Percentiles rank a stretch among this genome's conserved stretches.
These are phyloP conservation scores for Russula abietina DNA, from an alignment of 768 basidiomycete species.

Conservation along the genomic window DNA sequence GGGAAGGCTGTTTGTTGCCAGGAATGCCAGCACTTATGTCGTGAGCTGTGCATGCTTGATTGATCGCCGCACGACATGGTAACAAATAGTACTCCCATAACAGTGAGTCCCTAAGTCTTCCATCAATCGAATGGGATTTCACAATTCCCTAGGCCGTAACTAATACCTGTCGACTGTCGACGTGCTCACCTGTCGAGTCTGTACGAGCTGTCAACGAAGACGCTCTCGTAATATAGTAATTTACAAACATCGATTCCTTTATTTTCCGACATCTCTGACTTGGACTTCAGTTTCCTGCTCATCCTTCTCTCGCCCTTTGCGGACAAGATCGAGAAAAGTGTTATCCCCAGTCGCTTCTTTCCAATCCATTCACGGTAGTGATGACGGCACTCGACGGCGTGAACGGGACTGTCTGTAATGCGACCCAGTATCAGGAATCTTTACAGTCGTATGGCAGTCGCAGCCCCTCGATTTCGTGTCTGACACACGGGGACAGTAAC, in stretches of 20 bases:
- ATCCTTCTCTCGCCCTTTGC: neutral
- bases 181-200: neutral
- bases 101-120: too few species aligned
- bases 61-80: slow-evolving; percentile 31
- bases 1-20: too few species aligned
- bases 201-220: neutral
- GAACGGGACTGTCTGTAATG: slow-evolving; percentile 13
- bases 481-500: slow-evolving; percentile 35
- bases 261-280: neutral
- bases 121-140: too few species aligned
- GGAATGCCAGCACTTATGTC: too few species aligned
- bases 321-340: neutral
- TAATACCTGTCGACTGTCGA: too few species aligned
- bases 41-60: too few species aligned
- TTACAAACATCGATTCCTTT: neutral
- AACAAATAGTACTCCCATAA: too few species aligned
- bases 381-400: slow-evolving; percentile 1
- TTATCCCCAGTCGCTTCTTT: neutral
- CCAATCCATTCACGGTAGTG: neutral
- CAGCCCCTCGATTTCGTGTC: slow-evolving; percentile 23
- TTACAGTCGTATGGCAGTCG: neutral
- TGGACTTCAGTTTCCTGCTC: neutral
- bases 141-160: too few species aligned
- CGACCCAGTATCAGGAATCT: neutral
- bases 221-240: neutral